Evolutionary conservation across 306 rosid species (phyloP).

Genomic region (Gynostemma pentaphyllum): DNA sequence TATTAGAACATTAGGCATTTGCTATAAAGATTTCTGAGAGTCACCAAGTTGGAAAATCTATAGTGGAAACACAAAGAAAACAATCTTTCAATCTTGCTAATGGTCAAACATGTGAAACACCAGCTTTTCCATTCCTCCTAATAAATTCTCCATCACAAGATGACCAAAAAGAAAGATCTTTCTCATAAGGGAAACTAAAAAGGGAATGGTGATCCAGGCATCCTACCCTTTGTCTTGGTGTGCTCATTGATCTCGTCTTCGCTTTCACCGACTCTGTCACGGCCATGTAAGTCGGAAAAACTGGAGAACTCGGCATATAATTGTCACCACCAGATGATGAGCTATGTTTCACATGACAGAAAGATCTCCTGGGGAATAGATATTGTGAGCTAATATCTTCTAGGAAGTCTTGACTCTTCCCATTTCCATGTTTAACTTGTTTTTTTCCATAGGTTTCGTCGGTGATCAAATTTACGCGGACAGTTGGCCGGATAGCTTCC

Average conservation of each 20-base stretch:
- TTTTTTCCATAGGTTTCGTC: conserved; percentile 17
- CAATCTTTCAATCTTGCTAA: too few relatives aligned
- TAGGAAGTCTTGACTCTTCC: conserved; percentile 17
- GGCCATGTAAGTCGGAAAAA: conserved; percentile 43
- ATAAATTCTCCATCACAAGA: conserved; percentile 27
- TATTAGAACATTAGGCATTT: too few relatives aligned
- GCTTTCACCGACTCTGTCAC: conserved; percentile 51
- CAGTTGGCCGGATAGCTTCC: conserved; percentile 4
- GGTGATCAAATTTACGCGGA: conserved; percentile 15
- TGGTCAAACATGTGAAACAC: too few relatives aligned
- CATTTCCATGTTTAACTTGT: conserved; percentile 13
- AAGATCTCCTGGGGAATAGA: conserved; percentile 47
- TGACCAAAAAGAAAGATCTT: conserved; percentile 20
- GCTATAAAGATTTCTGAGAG: too few relatives aligned
- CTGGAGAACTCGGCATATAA: conserved; percentile 39
- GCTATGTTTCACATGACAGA: conserved; percentile 25
- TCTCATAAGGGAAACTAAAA: conserved; percentile 14
- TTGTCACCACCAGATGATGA: conserved; percentile 26
- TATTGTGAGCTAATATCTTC: conserved; percentile 21
- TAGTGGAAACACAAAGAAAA: too few relatives aligned
- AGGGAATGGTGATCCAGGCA: conserved; percentile 25
- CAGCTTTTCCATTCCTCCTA: conserved; percentile 13
- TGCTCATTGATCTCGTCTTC: conserved; percentile 54
- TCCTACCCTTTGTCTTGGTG: conserved; percentile 48
- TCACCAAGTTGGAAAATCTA: too few relatives aligned